Base-by-base conservation (phyloP, 768 basidiomycete genomes). In the Auricularia cornea region DNA sequence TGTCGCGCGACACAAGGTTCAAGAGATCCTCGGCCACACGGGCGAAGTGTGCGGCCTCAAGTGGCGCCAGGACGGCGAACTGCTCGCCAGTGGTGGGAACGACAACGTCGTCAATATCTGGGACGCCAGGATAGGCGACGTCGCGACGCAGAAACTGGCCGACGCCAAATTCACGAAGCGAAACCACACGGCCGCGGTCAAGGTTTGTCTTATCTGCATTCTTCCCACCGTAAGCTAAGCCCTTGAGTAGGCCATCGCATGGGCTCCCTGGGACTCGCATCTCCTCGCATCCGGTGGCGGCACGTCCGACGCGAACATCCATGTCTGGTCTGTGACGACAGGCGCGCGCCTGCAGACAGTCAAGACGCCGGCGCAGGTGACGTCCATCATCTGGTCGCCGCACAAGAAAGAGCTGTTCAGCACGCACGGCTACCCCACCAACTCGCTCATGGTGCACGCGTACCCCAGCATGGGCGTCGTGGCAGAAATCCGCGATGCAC, bases 21-120 rank as follows among this genome's bases (percentile, higher is more conserved):
- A 90, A 76, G 92, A 97, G 67, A 78, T 99, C 26, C 76, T 88
- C 2, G 95, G 95, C 0, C 96, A 99, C 69, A 86, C 84, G 0
- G 94, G 92, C 0, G 96, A 98, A 72, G 92, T 97, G 14, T 98
- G 95, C 71, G 94, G 95, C 2, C 71, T 98, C 60, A 87, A 86
- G 63, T 98, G 94, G 94, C 80, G 94, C 56, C 71, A 79, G 2
- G 95, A 95, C 67, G 93, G 94, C 0, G 89, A 94, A 73, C 78
- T 96, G 23, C 80, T 99, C 28, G 96, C 96, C 0, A 94, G 92
- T 67, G 96, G 96, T 2, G 96, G 94, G 0, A 97, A 98, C 71
- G 97, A 98, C 74, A 98, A 98, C 66, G 94, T 97, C 23, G 94
- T 98, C 61, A 96, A 97, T 70, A 89, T 97, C 59, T 99, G 96